Conservation (phyloP, 768 basidiomycete species). For the Lentinula lateritia region DNA sequence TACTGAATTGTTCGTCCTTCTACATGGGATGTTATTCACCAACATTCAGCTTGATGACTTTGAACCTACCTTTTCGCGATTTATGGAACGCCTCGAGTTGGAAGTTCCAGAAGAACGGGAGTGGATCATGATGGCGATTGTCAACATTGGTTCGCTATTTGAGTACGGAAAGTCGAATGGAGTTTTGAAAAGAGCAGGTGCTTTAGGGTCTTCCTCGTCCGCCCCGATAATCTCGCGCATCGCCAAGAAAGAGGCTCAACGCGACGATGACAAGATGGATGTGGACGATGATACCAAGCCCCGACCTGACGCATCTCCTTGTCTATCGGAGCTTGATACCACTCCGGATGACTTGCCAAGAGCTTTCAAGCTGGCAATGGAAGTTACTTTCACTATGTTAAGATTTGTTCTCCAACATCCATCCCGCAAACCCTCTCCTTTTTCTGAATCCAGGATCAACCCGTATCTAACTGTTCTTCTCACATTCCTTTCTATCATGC, state of each 20-base stretch:
- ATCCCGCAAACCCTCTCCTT: conserved; percentile 53
- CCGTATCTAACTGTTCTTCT: conserved; percentile 84
- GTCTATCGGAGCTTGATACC: conserved; percentile 21
- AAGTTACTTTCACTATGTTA: conserved; percentile 77
- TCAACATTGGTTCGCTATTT: conserved; percentile 76
- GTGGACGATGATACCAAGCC: conserved; percentile 13
- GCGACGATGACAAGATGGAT: conserved; percentile 15
- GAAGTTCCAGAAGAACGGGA: conserved; percentile 79
- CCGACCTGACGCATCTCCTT: conserved; percentile 21
- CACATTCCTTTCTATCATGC: conserved; percentile 80
- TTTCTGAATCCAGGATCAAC: conserved; percentile 55
- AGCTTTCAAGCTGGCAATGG: conserved; percentile 67
- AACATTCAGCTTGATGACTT: conserved; percentile 94
- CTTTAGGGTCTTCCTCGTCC: conserved; percentile 15
- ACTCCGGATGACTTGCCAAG: conserved; percentile 44
- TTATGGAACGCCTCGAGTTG: conserved; percentile 81
- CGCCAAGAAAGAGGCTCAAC: neutral
- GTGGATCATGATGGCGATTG: conserved; percentile 95
- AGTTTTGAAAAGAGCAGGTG: conserved; percentile 59
- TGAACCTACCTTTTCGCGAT: conserved; percentile 69
- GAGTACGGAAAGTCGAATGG: conserved; percentile 83
- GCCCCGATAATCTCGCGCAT: neutral
- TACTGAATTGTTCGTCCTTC: conserved; percentile 79
- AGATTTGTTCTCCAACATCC: conserved; percentile 63
- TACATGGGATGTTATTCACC: conserved; percentile 98